A percentile compares a stretch with the other conserved stretches of the same genome.
Evolutionary conservation across 176 grass and related monocot genomes (phyloP).

Genomic region (Hyparrhenia diplandra): DNA sequence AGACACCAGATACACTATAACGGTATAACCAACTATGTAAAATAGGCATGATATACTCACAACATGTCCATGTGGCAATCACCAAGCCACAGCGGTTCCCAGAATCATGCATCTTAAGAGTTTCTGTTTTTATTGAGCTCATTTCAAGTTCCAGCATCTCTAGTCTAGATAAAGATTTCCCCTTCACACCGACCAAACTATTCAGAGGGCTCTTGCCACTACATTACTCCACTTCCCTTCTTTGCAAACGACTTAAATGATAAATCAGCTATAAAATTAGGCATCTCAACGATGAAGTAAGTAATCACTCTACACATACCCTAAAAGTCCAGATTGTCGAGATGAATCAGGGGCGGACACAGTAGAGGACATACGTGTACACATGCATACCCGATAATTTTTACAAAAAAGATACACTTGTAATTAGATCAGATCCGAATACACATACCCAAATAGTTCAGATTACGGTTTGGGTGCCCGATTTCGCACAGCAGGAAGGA

Average conservation of each 20-base stretch:
- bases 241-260: not conserved
- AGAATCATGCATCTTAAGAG: too few species aligned
- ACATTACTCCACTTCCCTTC: not conserved
- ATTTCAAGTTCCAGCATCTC: not conserved
- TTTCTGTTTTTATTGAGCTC: not conserved
- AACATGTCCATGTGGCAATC: too few species aligned
- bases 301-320: not conserved
- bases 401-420: not conserved
- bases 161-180: not conserved
- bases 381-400: not conserved
- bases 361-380: not conserved
- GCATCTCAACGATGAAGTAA: not conserved
- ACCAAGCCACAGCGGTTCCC: too few species aligned
- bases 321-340: not conserved
- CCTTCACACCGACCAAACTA: not conserved
- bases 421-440: not conserved
- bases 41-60: too few species aligned
- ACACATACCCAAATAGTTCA: not conserved
- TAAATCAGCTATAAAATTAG: not conserved
- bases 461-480: not conserved
- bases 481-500: not conserved
- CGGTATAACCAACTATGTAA: too few species aligned
- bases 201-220: not conserved
- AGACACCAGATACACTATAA: too few species aligned
- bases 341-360: not conserved